Evolutionary conservation across 139 green algal genomes (phyloP), one percentile per base, ranked within the genome.

Genomic region (Eudorina sp.): DNA sequence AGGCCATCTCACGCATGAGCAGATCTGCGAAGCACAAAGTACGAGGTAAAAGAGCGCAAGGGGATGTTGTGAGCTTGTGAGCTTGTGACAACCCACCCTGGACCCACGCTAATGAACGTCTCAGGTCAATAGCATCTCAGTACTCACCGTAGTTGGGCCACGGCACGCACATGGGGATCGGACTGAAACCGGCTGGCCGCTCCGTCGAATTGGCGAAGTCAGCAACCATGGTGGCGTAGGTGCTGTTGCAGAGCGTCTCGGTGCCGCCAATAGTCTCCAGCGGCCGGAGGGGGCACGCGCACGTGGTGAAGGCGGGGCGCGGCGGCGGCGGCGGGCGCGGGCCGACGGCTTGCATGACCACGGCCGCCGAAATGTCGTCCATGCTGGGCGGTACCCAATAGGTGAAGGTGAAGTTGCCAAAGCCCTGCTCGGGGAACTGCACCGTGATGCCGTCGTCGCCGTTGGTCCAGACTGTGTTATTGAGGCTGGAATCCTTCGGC

Each of bases 361-460:
- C 87, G 27, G 90, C 86, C 4, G 90, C 90, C 6, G 76, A 90
- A 38, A 93, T 69, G 45, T 93, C 90, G 69, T 93, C 90, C 25
- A 83, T 90, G 68, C 90, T 84, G 40, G 90, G 53, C 34, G 90
- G 90, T 0, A 93, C 75, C 34, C 27, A 68, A 66, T 88, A 93
- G 25, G 31, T 29, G 45, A 93, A 93, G 0, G 86, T 91, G 7
- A 93, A 74, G 86, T 90, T 91, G 86, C 29, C 34, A 7, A 93
- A 16, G 34, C 90, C 90, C 53, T 58, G 55, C 0, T 75, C 18
- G 0, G 90, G 90, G 0, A 93, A 51, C 0, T 83, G 88, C 14
- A 93, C 31, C 46, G 8, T 9, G 27, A 40, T 43, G 46, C 16
- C 18, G 51, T 73, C 69, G 21, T 79, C 46, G 7, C 18, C 16